Evolutionary conservation across 805 yeast genomes (phyloP).

Genomic region (Vanderwaltozyma yarrowii): DNA sequence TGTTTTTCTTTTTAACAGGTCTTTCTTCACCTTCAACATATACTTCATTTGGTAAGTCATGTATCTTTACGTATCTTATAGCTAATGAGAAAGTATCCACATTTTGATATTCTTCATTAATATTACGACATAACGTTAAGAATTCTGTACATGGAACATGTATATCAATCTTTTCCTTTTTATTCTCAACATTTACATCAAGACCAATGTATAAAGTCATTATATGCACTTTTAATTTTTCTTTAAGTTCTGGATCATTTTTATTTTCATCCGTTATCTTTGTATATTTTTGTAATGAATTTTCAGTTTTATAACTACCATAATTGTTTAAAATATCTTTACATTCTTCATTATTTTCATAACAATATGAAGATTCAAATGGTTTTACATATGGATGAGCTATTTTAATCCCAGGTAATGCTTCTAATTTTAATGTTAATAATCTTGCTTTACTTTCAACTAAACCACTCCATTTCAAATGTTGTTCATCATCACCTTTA

Average conservation of each 20-base stretch:
- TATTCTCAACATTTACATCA: constrained; percentile 38
- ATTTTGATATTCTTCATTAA: constrained; percentile 56
- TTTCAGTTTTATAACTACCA: constrained; percentile 50
- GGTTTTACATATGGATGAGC: constrained; percentile 89
- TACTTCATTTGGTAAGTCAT: constrained; percentile 79
- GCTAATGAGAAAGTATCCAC: constrained; percentile 42
- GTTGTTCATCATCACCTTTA: constrained; percentile 65
- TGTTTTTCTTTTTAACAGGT: constrained; percentile 52
- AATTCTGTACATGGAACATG: constrained; percentile 88
- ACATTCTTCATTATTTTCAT: constrained; percentile 44
- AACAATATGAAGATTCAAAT: constrained; percentile 46
- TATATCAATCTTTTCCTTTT: constrained; percentile 62
- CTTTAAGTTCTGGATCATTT: constrained; percentile 22
- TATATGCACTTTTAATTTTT: constrained; percentile 38
- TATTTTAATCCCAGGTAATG: constrained; percentile 57
- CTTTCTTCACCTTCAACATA: constrained; percentile 69
- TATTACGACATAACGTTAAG: constrained; percentile 65
- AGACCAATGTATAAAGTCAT: constrained; percentile 79
- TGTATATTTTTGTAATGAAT: constrained; percentile 17
- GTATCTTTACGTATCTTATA: constrained; percentile 62
- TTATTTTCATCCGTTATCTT: constrained; percentile 31
- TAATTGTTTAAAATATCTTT: constrained; percentile 49
- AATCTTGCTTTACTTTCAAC: constrained; percentile 81
- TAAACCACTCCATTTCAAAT: constrained; percentile 83
- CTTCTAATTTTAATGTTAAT: constrained; percentile 75